phyloP scores from a whole-genome alignment of 768 basidiomycete species.

The Xerocomus brunneocitrinus region DNA sequence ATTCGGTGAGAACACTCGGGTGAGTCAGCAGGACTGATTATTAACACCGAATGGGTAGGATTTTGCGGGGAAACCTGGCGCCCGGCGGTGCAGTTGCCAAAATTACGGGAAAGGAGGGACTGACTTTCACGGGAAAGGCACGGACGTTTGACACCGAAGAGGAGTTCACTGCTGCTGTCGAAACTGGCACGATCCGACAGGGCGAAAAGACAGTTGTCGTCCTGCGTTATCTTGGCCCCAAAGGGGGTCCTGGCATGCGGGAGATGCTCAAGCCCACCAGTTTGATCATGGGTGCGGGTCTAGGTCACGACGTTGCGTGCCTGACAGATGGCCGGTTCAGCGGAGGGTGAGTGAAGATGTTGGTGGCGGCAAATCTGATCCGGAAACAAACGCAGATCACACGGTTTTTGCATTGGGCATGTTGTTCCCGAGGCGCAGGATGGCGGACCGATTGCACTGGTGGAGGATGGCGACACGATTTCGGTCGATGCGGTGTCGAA shows the following conservation, averaged over 20 bases:
- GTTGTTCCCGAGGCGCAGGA: conserved; percentile 95
- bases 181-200: conserved; percentile 81
- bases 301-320: conserved; percentile 94
- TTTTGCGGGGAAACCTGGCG: conserved; percentile 87
- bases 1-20: conserved; percentile 53
- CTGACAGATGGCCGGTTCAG: conserved; percentile 97
- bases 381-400: conserved; percentile 54
- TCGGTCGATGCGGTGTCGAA: conserved; percentile 87
- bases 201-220: conserved; percentile 97
- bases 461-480: conserved; percentile 83
- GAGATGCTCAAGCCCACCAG: conserved; percentile 99
- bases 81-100: conserved; percentile 96
- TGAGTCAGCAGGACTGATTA: conserved; percentile 1
- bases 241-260: conserved; percentile 98
- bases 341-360: conserved; percentile 68
- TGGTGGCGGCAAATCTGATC: conserved; percentile 13
- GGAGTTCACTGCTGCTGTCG: conserved; percentile 83
- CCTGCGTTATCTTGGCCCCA: conserved; percentile 92
- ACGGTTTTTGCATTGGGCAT: conserved; percentile 96
- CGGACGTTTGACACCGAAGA: conserved; percentile 90
- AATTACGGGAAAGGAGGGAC: conserved; percentile 94
- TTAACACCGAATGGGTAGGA: conserved; percentile 41
- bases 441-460: conserved; percentile 89
- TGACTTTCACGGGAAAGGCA: conserved; percentile 86
- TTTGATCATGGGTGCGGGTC: conserved; percentile 96